Conservation (phyloP, 1,139 yeast species). For the Lodderomyces theae region DNA sequence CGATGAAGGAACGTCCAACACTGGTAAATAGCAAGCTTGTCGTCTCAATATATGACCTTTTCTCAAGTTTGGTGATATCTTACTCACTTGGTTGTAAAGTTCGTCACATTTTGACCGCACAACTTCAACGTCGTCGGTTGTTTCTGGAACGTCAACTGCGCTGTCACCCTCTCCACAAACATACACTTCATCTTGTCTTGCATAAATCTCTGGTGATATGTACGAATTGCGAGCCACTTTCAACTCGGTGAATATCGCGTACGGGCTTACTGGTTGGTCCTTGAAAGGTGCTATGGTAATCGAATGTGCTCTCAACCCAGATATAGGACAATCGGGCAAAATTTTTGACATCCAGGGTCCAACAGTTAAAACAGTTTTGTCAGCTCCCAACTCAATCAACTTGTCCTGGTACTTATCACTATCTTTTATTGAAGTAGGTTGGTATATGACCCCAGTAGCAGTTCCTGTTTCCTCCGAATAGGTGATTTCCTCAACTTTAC, state of each 20-base stretch:
- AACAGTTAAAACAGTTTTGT: conserved; percentile 76
- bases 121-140: conserved; percentile 90
- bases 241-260: conserved; percentile 90
- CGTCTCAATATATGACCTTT: conserved; percentile 76
- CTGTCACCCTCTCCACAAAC: conserved; percentile 98
- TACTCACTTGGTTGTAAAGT: conserved; percentile 77
- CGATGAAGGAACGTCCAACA: conserved; percentile 84
- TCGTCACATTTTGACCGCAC: conserved; percentile 87
- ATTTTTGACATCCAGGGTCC: conserved; percentile 97
- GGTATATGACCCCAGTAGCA: conserved; percentile 64
- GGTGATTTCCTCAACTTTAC: conserved; percentile 71
- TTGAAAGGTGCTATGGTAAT: conserved; percentile 82
- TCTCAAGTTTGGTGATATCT: conserved; percentile 66
- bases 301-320: conserved; percentile 91
- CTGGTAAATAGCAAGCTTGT: conserved; percentile 96
- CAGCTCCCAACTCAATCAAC: conserved; percentile 52
- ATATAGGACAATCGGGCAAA: conserved; percentile 87
- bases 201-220: conserved; percentile 90
- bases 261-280: conserved; percentile 75
- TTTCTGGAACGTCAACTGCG: conserved; percentile 85
- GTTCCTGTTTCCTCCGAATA: conserved; percentile 61
- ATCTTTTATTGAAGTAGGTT: conserved; percentile 54
- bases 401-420: conserved; percentile 20
- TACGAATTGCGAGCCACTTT: conserved; percentile 62
- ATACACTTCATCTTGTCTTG: conserved; percentile 92